These are phyloP conservation scores for Aegilops longissima DNA, from an alignment of 176 grass and related monocot species.

Conservation along the genomic window DNA sequence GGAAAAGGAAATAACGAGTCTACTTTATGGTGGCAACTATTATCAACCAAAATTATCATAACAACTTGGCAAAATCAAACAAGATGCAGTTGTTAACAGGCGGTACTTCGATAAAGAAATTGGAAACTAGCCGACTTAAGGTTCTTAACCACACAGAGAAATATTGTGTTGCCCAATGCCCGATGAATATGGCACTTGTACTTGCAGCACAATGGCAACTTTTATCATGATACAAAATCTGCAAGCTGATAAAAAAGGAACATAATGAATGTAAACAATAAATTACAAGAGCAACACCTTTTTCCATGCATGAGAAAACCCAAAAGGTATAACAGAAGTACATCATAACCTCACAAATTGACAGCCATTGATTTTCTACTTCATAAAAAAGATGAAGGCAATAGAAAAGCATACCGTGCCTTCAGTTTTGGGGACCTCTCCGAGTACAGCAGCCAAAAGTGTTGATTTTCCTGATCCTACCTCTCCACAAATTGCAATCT, in stretches of 20 bases:
- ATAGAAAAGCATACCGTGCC: conserved; percentile 58
- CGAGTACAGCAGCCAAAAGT: conserved; percentile 76
- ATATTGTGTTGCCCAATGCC: neutral
- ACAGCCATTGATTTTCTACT: neutral
- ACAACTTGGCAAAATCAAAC: neutral
- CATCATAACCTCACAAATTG: neutral
- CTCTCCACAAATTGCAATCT: conserved; percentile 92
- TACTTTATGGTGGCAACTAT: neutral
- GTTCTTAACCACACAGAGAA: neutral
- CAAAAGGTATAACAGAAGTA: neutral
- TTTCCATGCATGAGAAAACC: neutral
- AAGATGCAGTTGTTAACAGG: neutral
- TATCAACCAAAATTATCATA: neutral
- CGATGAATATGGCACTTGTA: neutral
- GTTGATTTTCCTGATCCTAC: conserved; percentile 96
- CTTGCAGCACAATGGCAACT: neutral
- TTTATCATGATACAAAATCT: neutral
- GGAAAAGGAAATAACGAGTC: neutral
- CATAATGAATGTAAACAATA: neutral
- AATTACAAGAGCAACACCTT: neutral
- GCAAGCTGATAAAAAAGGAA: neutral
- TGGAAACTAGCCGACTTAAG: neutral
- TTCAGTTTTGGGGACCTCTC: conserved; percentile 64
- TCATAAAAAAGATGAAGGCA: neutral
- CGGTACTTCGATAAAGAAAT: conserved; percentile 12